These are phyloP conservation scores for Xylariaceae sp. DNA, from an alignment of 2,329 filamentous ascomycete species.

Conservation along the genomic window DNA sequence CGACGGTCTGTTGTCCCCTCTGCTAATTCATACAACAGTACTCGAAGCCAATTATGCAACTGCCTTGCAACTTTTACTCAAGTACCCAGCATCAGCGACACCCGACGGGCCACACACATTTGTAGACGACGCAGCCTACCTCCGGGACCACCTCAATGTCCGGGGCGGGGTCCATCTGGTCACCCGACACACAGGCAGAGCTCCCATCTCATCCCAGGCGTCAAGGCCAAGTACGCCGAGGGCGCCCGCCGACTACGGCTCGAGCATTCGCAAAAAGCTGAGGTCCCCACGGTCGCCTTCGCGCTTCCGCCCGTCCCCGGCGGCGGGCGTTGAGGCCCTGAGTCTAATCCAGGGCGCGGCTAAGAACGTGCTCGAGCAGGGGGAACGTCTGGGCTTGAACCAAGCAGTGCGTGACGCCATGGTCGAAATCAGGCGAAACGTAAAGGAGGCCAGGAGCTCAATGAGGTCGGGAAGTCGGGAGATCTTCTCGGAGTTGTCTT, in stretches of 20 bases:
- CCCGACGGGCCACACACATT: conserved; percentile 69
- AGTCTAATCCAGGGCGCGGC: conserved; percentile 75
- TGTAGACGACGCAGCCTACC: conserved; percentile 76
- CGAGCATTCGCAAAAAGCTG: conserved; percentile 38
- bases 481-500: conserved; percentile 33
- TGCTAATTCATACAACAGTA: conserved; percentile 46
- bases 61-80: conserved; percentile 74
- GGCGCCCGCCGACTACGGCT: conserved; percentile 29
- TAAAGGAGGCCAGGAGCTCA: conserved; percentile 52
- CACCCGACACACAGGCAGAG: conserved; percentile 61
- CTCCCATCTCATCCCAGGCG: conserved; percentile 34
- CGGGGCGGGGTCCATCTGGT: conserved; percentile 62
- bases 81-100: conserved; percentile 65
- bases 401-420: conserved; percentile 76
- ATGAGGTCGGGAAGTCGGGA: conserved; percentile 35
- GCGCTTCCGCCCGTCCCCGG: conserved; percentile 47
- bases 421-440: conserved; percentile 71
- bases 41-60: conserved; percentile 82
- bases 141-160: conserved; percentile 58
- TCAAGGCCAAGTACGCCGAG: conserved; percentile 33
- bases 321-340: conserved; percentile 60
- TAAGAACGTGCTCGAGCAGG: conserved; percentile 64
- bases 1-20: background rate
- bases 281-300: conserved; percentile 44
- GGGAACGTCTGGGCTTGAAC: conserved; percentile 74